These are phyloP conservation scores for Cladorrhinum samala DNA, from an alignment of 495 filamentous ascomycete species.

Conservation along the genomic window DNA sequence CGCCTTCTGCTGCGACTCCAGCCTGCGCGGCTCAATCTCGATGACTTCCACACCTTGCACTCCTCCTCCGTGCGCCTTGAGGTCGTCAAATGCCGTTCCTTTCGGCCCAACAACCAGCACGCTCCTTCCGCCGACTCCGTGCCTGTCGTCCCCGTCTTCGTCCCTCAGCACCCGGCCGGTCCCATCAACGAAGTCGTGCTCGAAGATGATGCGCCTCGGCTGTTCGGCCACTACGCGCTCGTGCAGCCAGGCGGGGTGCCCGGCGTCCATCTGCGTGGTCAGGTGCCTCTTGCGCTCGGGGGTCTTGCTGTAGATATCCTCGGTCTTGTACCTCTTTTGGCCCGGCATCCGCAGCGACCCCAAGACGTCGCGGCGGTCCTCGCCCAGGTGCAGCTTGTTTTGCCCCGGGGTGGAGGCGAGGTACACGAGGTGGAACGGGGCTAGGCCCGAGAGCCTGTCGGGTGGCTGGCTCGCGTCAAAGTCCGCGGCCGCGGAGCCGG, in stretches of 20 bases:
- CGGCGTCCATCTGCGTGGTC: no score
- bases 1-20: neutral
- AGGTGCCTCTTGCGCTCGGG: no score
- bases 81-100: neutral
- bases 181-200: slow-evolving; percentile 15
- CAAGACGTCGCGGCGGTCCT: slow-evolving; percentile 39
- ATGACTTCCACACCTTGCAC: neutral
- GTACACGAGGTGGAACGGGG: slow-evolving; percentile 40
- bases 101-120: neutral
- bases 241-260: no score
- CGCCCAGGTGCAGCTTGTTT: slow-evolving; percentile 35
- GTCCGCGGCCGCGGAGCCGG: slow-evolving; percentile 7
- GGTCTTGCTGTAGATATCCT: neutral
- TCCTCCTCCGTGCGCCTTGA: neutral
- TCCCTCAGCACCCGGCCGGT: slow-evolving; percentile 5
- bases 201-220: slow-evolving; percentile 17
- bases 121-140: neutral
- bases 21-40: neutral
- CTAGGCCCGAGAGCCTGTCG: slow-evolving; percentile 36
- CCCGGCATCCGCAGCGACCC: slow-evolving; percentile 37
- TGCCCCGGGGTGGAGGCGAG: slow-evolving; percentile 33
- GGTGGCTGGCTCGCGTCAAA: neutral
- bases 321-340: slow-evolving; percentile 20
- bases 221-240: no score
- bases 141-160: slow-evolving; percentile 4